phyloP scores from a whole-genome alignment of 1,284 basidiomycete genomes.

The Trichosporon faecale region DNA sequence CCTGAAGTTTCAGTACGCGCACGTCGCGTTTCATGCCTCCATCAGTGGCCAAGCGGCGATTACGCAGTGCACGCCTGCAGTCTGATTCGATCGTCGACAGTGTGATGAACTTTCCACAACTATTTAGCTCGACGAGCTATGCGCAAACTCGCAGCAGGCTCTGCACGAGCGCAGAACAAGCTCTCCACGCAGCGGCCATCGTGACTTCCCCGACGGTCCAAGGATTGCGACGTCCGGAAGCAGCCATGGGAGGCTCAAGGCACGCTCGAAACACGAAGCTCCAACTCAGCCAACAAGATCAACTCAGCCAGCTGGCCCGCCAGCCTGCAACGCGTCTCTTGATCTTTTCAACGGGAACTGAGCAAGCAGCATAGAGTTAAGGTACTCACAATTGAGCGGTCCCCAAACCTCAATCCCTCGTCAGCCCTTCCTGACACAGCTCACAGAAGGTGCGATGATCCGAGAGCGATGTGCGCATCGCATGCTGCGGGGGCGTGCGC shows the following conservation, averaged over 20 bases:
- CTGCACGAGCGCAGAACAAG: too few relatives aligned
- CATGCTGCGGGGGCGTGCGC: background rate
- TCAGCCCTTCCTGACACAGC: background rate
- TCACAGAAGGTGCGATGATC: background rate
- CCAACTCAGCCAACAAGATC: background rate
- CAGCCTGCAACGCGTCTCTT: background rate
- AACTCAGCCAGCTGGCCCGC: slow-evolving; percentile 1
- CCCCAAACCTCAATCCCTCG: background rate
- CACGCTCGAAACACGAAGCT: background rate
- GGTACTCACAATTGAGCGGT: background rate
- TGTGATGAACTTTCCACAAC: background rate
- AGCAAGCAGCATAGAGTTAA: background rate
- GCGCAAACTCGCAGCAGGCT: background rate
- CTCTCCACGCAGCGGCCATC: background rate
- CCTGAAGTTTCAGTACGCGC: background rate
- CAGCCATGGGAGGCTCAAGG: background rate
- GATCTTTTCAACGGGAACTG: background rate
- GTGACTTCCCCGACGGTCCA: background rate
- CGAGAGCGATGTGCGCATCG: background rate
- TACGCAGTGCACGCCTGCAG: background rate
- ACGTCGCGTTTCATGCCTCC: background rate
- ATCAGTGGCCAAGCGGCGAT: background rate
- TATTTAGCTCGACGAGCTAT: background rate
- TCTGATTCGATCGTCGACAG: background rate
- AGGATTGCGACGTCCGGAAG: background rate